phyloP scores from a whole-genome alignment of 2,329 filamentous ascomycete species.

The Claviceps sp. region DNA sequence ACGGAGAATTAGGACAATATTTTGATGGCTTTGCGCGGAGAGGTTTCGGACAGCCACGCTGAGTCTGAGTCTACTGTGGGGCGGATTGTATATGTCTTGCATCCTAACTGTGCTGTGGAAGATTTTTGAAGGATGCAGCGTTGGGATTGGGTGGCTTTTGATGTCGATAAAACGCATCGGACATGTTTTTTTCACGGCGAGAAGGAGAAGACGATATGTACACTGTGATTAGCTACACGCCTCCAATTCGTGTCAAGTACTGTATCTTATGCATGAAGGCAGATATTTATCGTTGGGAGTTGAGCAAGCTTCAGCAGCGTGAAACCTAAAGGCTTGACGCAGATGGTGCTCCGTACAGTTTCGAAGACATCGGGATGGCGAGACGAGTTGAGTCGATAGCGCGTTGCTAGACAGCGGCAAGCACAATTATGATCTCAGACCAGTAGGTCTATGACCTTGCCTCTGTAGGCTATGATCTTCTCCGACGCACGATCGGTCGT shows the following conservation, averaged over 20 bases:
- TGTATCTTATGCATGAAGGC: too few relatives aligned
- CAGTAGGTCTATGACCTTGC: too few relatives aligned
- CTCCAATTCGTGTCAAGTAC: too few relatives aligned
- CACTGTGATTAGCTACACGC: neutral
- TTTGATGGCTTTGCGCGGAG: slow-evolving; percentile 62
- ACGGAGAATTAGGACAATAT: slow-evolving; percentile 59
- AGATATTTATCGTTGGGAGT: neutral
- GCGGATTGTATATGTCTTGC: slow-evolving; percentile 65
- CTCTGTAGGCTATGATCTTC: too few relatives aligned
- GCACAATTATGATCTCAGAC: too few relatives aligned
- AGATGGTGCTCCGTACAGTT: too few relatives aligned
- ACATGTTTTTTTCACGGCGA: neutral
- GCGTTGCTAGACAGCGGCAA: neutral
- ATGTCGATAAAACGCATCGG: neutral
- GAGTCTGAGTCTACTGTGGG: slow-evolving; percentile 26
- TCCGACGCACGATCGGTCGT: too few relatives aligned
- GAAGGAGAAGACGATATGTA: neutral
- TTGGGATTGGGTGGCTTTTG: neutral
- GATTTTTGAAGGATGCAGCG: slow-evolving; percentile 25
- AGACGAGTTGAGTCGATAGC: neutral
- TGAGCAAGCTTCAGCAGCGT: neutral
- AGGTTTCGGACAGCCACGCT: slow-evolving; percentile 38
- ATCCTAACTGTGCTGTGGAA: slow-evolving; percentile 86
- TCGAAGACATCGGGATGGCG: neutral
- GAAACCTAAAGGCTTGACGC: neutral